A percentile compares a stretch with the other conserved stretches of the same genome.
phyloP scores from a whole-genome alignment of 192 early-diverging fungal species.

The Coemansia sp. region DNA sequence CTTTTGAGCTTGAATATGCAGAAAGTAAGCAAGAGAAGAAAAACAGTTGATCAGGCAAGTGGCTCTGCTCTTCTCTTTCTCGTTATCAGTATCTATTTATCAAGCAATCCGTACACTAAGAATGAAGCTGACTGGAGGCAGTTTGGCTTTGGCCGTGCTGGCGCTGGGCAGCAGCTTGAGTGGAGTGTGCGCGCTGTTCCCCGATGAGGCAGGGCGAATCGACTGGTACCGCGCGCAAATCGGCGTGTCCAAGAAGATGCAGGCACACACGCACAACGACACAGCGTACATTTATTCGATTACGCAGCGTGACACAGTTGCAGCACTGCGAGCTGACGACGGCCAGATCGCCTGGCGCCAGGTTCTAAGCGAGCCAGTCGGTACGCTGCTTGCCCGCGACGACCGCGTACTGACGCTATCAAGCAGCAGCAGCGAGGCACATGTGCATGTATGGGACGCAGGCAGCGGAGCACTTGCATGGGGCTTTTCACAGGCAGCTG shows the following conservation, averaged over 20 bases:
- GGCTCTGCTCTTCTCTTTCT: not conserved
- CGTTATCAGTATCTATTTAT: not conserved
- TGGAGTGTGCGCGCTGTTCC: conserved; percentile 34
- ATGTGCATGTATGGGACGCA: conserved; percentile 56
- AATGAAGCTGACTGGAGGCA: not conserved
- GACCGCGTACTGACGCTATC: conserved; percentile 37
- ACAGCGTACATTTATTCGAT: conserved; percentile 55
- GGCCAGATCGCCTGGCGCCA: conserved; percentile 83
- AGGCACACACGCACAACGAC: conserved; percentile 28
- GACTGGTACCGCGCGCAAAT: conserved; percentile 53
- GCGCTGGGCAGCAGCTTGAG: conserved; percentile 13
- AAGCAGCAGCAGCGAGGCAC: conserved; percentile 12
- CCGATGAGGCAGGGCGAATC: conserved; percentile 52
- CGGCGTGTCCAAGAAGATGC: conserved; percentile 30
- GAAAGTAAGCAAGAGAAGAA: not conserved
- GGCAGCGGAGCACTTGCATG: conserved; percentile 17
- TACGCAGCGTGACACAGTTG: conserved; percentile 76
- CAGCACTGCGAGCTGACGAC: conserved; percentile 62
- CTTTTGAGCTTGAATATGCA: not conserved
- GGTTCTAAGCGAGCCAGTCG: conserved; percentile 63
- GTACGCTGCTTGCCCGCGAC: conserved; percentile 47
- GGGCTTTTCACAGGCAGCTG: conserved; percentile 24
- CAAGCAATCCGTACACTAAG: not conserved
- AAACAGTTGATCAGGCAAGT: not conserved
- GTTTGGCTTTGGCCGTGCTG: conserved; percentile 12